Conservation (phyloP, 345 rosid genomes). For the Adansonia digitata region DNA sequence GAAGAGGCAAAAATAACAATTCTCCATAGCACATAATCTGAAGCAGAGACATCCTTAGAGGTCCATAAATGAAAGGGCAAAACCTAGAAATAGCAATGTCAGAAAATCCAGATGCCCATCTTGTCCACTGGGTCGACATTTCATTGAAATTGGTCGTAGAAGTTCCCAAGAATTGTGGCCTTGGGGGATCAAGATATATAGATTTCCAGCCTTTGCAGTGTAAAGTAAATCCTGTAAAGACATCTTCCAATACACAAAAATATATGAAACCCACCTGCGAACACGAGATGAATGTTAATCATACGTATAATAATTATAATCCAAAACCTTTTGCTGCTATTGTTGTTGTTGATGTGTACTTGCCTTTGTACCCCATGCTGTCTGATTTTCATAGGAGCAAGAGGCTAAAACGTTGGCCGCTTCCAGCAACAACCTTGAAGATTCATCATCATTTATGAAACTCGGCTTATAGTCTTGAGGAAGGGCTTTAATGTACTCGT, state of each 20-base stretch:
- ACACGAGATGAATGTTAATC: neutral
- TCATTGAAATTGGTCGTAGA: constrained; percentile 24
- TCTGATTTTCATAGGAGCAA: constrained; percentile 25
- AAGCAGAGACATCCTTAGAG: constrained; percentile 23
- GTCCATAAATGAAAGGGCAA: constrained; percentile 37
- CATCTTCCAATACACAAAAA: constrained; percentile 34
- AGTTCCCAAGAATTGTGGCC: constrained; percentile 38
- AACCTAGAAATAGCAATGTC: constrained; percentile 29
- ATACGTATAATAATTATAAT: neutral
- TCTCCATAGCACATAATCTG: constrained; percentile 23
- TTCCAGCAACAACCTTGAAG: constrained; percentile 6
- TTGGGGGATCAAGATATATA: constrained; percentile 21
- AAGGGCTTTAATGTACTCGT: constrained; percentile 25
- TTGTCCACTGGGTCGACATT: constrained; percentile 18
- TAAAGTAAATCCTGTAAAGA: constrained; percentile 28
- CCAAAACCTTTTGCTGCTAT: neutral
- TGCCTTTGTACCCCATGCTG: constrained; percentile 42
- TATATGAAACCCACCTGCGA: constrained; percentile 39
- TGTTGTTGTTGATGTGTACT: neutral
- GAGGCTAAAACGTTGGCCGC: constrained; percentile 26
- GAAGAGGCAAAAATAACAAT: constrained; percentile 16
- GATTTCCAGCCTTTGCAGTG: constrained; percentile 41
- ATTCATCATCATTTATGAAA: neutral
- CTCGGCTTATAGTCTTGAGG: neutral
- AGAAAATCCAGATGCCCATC: constrained; percentile 36